Evolutionary conservation across 2,329 filamentous ascomycete species (phyloP), one percentile per base, ranked within the genome.

Genomic region (Aspergillus nomiae): DNA sequence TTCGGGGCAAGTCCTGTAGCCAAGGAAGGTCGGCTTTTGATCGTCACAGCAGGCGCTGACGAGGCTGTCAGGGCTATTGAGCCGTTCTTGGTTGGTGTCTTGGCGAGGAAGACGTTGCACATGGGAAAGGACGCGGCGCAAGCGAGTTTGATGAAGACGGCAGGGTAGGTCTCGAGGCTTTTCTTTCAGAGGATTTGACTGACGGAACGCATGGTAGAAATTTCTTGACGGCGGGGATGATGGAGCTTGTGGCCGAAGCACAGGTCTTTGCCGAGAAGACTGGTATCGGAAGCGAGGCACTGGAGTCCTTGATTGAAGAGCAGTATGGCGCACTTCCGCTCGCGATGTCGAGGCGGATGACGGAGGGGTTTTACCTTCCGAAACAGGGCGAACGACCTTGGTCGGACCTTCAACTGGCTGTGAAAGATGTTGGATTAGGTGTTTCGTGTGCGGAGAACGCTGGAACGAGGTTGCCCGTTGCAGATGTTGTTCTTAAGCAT

Each of bases 341-440:
- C 46, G 70, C 69, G 43, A 72, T 71, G 57, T 75, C 72, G 0
- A 71, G 67, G 34, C 64, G 74, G 0, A 65, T 76, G 59, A 75
- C 73, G 0, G 65, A 69, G 9, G 74, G 74, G 0, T 65, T 63
- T 5, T 75, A 75, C 24, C 64, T 74, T 0, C 73, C 73, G 12
- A 48, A 78, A 30, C 68, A 74, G 32, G 67, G 66, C 56, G 32
- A 63, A 59, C 48, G 55, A 7, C 83, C 83, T 2, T 81, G 77
- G 76, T 85, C 82, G 0, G 83, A 82, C 43, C 62, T 86, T 3
- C 77, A 80, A 26, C 71, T 86, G 4, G 84, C 82, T 0, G 76
- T 86, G 9, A 86, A 69, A 62, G 84, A 86, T 66, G 83, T 85
- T 0, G 78, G 80, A 0, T 81, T 85, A 67, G 84, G 82, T 0